Evolutionary conservation across 1,284 basidiomycete species (phyloP).

Genomic region (Earliella scabrosa): DNA sequence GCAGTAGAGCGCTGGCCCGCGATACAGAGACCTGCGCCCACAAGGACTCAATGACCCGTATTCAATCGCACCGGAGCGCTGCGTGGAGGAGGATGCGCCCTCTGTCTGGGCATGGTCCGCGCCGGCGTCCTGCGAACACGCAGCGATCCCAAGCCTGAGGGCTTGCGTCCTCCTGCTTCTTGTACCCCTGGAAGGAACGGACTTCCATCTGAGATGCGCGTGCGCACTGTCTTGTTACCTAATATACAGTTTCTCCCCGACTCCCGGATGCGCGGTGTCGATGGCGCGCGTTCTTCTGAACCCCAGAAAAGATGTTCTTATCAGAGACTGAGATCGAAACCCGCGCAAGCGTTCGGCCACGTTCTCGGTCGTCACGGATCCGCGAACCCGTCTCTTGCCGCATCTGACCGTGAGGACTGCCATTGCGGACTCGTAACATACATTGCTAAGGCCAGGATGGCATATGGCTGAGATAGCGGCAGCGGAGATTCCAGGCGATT

Average conservation of each 20-base stretch:
- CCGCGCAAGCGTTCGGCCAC: neutral
- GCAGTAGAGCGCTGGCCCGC: neutral
- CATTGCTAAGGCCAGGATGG: too few species aligned
- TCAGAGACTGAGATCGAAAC: conserved; percentile 8
- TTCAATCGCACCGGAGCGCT: neutral
- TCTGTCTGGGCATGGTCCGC: conserved; percentile 5
- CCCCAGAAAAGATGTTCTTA: conserved; percentile 6
- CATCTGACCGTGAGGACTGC: too few species aligned
- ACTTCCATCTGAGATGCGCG: conserved; percentile 2
- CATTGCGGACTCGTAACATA: too few species aligned
- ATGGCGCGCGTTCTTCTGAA: neutral
- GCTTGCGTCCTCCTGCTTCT: neutral
- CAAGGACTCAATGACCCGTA: too few species aligned
- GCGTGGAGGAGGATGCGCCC: conserved; percentile 8
- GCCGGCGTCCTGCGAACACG: conserved; percentile 17
- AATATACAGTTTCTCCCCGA: conserved; percentile 22
- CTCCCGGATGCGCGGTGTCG: conserved; percentile 1
- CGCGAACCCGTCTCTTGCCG: neutral
- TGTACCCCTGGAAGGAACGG: neutral
- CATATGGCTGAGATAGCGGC: too few species aligned
- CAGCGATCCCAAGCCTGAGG: conserved; percentile 6
- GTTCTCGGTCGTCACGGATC: conserved; percentile 1
- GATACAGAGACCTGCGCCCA: neutral
- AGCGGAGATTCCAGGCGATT: too few species aligned
- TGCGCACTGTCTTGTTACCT: conserved; percentile 13